Evolutionary conservation across 1,284 basidiomycete species (phyloP), one percentile per base, ranked within the genome.

Genomic region (Vanrija pseudolonga): DNA sequence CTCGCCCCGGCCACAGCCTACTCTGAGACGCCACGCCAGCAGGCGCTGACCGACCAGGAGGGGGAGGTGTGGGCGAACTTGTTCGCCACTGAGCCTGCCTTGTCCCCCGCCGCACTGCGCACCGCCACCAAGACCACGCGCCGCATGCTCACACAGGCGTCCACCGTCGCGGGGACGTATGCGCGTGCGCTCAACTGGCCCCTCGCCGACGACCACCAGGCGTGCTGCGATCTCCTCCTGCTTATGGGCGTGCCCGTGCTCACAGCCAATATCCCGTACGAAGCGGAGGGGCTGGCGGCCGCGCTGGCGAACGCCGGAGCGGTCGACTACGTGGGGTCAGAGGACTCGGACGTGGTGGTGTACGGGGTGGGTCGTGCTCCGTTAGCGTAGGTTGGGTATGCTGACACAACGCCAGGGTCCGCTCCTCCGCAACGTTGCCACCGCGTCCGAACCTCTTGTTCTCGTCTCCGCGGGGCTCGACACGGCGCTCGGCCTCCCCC

Each of bases 301-400:
- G 81, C 86, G 3, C 77, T 93, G 43, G 89, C 89, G 7, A 63
- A 83, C 14, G 76, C 82, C 17, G 90, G 90, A 0, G 64, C 81
- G 40, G 90, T 87, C 0, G 89, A 93, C 72, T 90, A 83, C 66
- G 90, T 93, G 17, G 88, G 83, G 2, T 92, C 87, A 55, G 90
- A 94, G 75, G 90, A 94, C 72, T 89, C 88, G 17, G 75, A 77
- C 53, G 75, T 76, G 12, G 28, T 77, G 4, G 73, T 62, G 1
- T 74, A 73, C 44, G 69, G 68, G 7, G 72, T 71, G 63, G 59
- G 69, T 62, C 6, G 26, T 26, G 7, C 26, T 6, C 11, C 26
- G n/a, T n/a, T n/a, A n/a, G n/a, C n/a, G 26, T 11, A 26, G 24
- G 24, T 8, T 8, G 11, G 2, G 3, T 11, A 26, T 26, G 7